A percentile compares a stretch with the other conserved stretches of the same genome.
phyloP scores from a whole-genome alignment of 2,329 filamentous ascomycete genomes.

The Didymella lethalis region DNA sequence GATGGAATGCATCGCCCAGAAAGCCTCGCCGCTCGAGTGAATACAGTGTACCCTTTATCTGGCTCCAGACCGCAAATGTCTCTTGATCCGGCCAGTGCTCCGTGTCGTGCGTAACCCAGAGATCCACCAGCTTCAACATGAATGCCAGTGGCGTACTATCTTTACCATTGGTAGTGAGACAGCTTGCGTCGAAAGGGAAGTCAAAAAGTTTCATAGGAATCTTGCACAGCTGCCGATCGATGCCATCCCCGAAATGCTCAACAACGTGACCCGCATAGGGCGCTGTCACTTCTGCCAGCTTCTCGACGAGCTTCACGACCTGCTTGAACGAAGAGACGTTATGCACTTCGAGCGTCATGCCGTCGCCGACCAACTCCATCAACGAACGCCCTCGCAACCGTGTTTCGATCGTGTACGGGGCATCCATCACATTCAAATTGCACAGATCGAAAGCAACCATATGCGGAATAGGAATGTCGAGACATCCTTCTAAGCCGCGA shows the following conservation, averaged over 20 bases:
- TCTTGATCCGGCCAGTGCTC: too few species aligned
- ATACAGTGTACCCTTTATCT: background rate
- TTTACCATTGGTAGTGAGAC: too few species aligned
- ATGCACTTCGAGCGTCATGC: background rate
- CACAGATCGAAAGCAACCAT: background rate
- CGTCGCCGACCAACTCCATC: background rate
- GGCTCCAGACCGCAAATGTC: too few species aligned
- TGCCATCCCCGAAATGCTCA: background rate
- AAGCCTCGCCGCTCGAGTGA: background rate
- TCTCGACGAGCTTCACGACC: background rate
- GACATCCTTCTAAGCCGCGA: background rate
- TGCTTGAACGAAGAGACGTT: background rate
- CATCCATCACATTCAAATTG: background rate
- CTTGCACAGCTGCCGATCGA: background rate
- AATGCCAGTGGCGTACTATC: too few species aligned
- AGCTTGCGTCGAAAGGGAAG: too few species aligned
- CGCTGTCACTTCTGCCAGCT: background rate
- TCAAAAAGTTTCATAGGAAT: background rate
- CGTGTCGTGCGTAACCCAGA: too few species aligned
- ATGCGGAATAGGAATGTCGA: background rate
- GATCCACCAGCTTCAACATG: too few species aligned
- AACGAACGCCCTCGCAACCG: background rate
- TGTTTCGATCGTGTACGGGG: background rate
- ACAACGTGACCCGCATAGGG: background rate
- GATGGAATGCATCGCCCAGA: constrained; percentile 8